Evolutionary conservation across 2,329 filamentous ascomycete genomes (phyloP).

Genomic region (Xylariaceae sp.): DNA sequence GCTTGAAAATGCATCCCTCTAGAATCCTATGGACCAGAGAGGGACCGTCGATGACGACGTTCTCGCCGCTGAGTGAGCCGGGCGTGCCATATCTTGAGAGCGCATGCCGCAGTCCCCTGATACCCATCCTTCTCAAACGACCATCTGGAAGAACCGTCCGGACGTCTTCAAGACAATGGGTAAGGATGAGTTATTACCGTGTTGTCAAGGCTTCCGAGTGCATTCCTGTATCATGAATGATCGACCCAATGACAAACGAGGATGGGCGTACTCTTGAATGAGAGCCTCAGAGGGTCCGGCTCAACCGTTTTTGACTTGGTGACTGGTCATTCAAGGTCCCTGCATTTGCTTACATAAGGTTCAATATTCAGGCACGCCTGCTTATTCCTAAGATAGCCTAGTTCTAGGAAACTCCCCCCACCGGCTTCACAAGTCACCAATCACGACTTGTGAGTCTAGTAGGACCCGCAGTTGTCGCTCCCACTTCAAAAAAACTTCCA

Average conservation of each 20-base stretch:
- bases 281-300: too few relatives aligned
- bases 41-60: constrained; percentile 67
- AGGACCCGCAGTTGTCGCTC: background rate
- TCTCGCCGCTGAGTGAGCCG: constrained; percentile 36
- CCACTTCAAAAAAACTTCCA: constrained; percentile 3
- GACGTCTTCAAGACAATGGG: background rate
- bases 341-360: too few relatives aligned
- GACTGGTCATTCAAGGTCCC: too few relatives aligned
- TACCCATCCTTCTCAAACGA: constrained; percentile 44
- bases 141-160: background rate
- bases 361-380: too few relatives aligned
- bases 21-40: constrained; percentile 71
- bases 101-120: constrained; percentile 49
- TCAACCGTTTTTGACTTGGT: too few relatives aligned
- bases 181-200: background rate
- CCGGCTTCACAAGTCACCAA: background rate
- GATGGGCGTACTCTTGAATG: too few relatives aligned
- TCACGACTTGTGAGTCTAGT: too few relatives aligned
- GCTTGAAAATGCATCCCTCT: constrained; percentile 44
- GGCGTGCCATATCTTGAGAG: constrained; percentile 47
- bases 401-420: background rate
- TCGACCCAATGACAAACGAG: too few relatives aligned
- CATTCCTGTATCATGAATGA: too few relatives aligned
- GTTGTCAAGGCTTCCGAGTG: too few relatives aligned
- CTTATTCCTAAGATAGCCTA: too few relatives aligned